Percentiles rank a stretch among this genome's conserved stretches.
Evolutionary conservation across 208 protist species (phyloP).

Genomic region (Leishmania tropica): DNA sequence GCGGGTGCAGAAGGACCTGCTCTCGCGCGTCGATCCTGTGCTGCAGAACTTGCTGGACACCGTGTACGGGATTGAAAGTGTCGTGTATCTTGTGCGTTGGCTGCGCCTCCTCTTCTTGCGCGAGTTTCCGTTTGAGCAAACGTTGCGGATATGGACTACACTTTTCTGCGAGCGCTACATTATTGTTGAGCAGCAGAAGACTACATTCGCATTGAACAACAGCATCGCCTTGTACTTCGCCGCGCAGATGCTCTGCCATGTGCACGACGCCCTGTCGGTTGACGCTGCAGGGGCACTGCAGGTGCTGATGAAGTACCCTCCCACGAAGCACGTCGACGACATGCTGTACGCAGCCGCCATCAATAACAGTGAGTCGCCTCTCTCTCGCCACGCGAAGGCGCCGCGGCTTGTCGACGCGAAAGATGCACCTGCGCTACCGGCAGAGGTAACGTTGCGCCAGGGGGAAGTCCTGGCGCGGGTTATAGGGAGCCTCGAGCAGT

Average conservation of each 20-base stretch:
- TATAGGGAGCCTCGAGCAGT: conserved; percentile 39
- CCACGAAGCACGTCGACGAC: conserved; percentile 46
- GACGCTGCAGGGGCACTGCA: conserved; percentile 50
- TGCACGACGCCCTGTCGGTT: conserved; percentile 38
- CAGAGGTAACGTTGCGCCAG: conserved; percentile 41
- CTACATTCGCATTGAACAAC: conserved; percentile 37
- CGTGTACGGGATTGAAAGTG: conserved; percentile 74
- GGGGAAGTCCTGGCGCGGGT: conserved; percentile 34
- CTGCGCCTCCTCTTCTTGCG: conserved; percentile 88
- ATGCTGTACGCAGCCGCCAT: conserved; percentile 23
- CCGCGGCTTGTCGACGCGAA: conserved; percentile 6
- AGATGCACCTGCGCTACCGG: conserved; percentile 12
- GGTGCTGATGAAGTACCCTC: conserved; percentile 86
- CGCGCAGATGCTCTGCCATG: conserved; percentile 60
- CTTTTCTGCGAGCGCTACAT: conserved; percentile 72
- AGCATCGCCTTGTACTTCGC: conserved; percentile 62
- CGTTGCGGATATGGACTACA: conserved; percentile 74
- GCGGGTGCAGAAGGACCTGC: conserved; percentile 56
- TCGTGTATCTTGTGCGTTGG: conserved; percentile 89
- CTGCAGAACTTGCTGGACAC: conserved; percentile 65
- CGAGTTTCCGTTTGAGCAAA: conserved; percentile 75
- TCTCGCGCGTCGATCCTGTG: conserved; percentile 52
- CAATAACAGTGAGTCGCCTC: conserved; percentile 14
- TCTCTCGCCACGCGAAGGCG: conserved; percentile 8
- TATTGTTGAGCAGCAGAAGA: neutral